These are phyloP conservation scores for Coemansia sp. DNA, from an alignment of 192 early-diverging fungal genomes.

Conservation along the genomic window DNA sequence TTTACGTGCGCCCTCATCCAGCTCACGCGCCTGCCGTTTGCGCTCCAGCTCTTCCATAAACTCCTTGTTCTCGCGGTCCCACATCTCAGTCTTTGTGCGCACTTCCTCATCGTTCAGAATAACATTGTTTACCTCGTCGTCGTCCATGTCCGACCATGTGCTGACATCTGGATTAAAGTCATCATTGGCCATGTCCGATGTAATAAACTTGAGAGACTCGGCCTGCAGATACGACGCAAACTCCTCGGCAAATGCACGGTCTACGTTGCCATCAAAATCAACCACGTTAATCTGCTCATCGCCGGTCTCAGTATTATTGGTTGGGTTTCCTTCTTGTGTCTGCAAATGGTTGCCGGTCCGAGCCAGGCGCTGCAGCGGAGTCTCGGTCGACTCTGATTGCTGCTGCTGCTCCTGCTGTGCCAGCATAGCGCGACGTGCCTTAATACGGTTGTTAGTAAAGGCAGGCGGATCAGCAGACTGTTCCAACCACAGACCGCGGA, in stretches of 20 bases:
- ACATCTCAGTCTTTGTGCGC: slow-evolving; percentile 74
- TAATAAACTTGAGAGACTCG: slow-evolving; percentile 28
- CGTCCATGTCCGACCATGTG: slow-evolving; percentile 65
- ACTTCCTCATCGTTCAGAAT: slow-evolving; percentile 78
- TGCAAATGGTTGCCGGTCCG: slow-evolving; percentile 2
- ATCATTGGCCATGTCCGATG: slow-evolving; percentile 4
- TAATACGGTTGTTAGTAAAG: slow-evolving; percentile 59
- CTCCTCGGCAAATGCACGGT: slow-evolving; percentile 33
- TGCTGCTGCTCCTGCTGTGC: slow-evolving; percentile 7
- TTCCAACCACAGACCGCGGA: slow-evolving; percentile 83
- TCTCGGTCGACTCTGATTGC: slow-evolving; percentile 8
- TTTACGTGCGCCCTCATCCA: slow-evolving; percentile 24
- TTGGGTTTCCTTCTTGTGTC: not conserved
- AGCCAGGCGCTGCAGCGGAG: slow-evolving; percentile 10
- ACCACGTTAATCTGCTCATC: not conserved
- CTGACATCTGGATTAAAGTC: slow-evolving; percentile 46
- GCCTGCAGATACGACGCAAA: slow-evolving; percentile 26
- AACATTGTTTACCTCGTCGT: slow-evolving; percentile 69
- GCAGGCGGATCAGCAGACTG: slow-evolving; percentile 81
- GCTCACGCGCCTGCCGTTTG: slow-evolving; percentile 38
- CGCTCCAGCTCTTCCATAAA: slow-evolving; percentile 68
- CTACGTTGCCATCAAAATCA: slow-evolving; percentile 16
- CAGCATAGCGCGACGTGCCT: slow-evolving; percentile 47
- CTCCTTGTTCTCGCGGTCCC: slow-evolving; percentile 87
- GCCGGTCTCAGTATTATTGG: not conserved